Conservation (phyloP, 257 asterid genomes). For the Plantago major region DNA sequence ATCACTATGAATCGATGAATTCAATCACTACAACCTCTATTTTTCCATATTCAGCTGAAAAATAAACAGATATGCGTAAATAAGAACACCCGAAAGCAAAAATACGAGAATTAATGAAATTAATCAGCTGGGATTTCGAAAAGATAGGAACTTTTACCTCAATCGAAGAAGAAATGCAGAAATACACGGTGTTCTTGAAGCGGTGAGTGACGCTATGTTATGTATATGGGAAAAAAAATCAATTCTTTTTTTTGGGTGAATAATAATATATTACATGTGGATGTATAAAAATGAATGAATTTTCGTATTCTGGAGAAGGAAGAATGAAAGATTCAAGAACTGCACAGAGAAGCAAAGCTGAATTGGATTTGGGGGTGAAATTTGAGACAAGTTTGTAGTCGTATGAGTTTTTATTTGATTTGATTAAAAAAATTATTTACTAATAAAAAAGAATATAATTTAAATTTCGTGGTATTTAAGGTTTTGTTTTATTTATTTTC, state of each 20-base stretch:
- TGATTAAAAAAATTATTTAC: not conserved
- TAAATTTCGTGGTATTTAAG: not conserved
- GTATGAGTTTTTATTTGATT: not conserved
- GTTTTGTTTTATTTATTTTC: too few relatives aligned
- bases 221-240: slow-evolving; percentile 10
- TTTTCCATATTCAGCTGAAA: slow-evolving; percentile 25
- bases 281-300: not conserved
- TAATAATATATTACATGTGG: not conserved
- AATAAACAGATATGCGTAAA: not conserved
- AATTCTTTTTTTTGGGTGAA: not conserved
- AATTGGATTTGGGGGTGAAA: slow-evolving; percentile 21
- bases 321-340: slow-evolving; percentile 5
- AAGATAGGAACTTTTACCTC: slow-evolving; percentile 23
- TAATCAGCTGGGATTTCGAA: slow-evolving; percentile 2
- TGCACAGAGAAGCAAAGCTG: not conserved
- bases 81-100: slow-evolving; percentile 8
- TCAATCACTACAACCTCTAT: slow-evolving; percentile 14
- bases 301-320: not conserved
- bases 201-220: slow-evolving; percentile 17
- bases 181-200: slow-evolving; percentile 17
- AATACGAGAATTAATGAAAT: not conserved
- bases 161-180: slow-evolving; percentile 19
- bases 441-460: not conserved
- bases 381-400: not conserved
- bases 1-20: slow-evolving; percentile 4